Base-by-base conservation (phyloP, 805 yeast genomes). In the Sungouiella blattae region DNA sequence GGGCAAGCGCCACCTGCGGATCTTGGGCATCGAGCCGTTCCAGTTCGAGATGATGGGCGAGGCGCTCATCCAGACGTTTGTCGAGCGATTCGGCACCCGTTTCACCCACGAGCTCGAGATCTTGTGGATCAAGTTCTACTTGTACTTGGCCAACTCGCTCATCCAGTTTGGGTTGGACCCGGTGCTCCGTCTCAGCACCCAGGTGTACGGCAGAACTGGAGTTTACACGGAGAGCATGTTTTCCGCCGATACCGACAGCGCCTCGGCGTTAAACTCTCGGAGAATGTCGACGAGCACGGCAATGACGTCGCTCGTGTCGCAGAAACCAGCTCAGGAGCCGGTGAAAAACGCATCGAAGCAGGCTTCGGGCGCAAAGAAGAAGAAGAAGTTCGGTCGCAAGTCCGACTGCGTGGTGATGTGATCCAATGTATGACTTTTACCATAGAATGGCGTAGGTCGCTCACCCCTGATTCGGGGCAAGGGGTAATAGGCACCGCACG, bases 1-100 rank as follows among this genome's bases (percentile, higher is more conserved):
- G 45, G 94, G 89, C 2, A 83, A 83, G 52, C 65, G 86, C 33
- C 95, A 87, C 56, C 65, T 87, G 2, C 63, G 95, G 45, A 79
- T 86, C 33, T 62, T 86, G 41, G 87, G 86, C 11, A 81, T 84
- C 26, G 87, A 82, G 40, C 72, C 84, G 0, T 69, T 71, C 2
- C 80, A 78, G 52, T 83, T 79, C 46, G 80, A 80, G 53, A 56
- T 79, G 24, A 78, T 83, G 87, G 91, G 91, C 1, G 74, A 74
- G 36, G 87, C 88, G 0, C 64, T 83, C 28, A 65, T 83, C 38
- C 75, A 72, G 48, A 83, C 91, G 1, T 78, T 83, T 45, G 73
- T 74, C 47, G 87, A 81, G 53, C 59, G 88, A 45, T 81, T 80
- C 44, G 69, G 71, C 9, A 44, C 35, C 67, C 57, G 64, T 13